Evolutionary conservation across 2,329 filamentous ascomycete species (phyloP).

Genomic region (Botryotinia globosa): DNA sequence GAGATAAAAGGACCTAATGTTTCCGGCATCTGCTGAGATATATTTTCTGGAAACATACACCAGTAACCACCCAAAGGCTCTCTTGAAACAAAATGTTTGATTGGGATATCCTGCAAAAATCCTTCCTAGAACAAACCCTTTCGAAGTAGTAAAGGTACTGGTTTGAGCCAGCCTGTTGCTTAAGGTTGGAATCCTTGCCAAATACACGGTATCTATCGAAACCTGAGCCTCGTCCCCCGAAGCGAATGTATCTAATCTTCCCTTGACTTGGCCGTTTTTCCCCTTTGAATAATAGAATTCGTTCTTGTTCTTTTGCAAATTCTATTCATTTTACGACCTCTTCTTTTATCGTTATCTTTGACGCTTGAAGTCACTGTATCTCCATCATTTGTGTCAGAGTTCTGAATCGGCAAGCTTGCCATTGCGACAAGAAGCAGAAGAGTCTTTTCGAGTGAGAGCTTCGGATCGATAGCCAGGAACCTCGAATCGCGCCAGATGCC

Average conservation of each 20-base stretch:
- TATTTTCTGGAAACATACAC: not conserved
- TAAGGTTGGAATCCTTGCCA: not conserved
- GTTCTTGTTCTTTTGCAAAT: not conserved
- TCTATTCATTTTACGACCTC: not conserved
- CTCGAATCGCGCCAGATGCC: not conserved
- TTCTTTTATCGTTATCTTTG: not conserved
- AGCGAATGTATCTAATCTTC: not conserved
- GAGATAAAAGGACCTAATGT: too few species aligned
- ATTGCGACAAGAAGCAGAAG: not conserved
- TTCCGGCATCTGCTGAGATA: not conserved
- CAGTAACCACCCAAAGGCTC: not conserved
- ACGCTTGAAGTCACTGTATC: not conserved
- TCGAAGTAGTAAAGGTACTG: not conserved
- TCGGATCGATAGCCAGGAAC: accelerated
- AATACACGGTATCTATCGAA: not conserved
- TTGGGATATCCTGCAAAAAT: not conserved
- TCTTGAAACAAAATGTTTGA: not conserved
- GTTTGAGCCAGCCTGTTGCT: not conserved
- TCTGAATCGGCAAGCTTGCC: not conserved
- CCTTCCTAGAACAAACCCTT: not conserved
- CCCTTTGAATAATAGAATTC: not conserved
- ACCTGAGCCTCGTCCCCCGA: not conserved
- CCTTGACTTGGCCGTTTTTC: accelerated
- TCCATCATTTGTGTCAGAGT: not conserved
- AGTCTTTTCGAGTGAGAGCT: not conserved